Base-by-base conservation (phyloP, 768 basidiomycete species). In the Auricularia heimuer region DNA sequence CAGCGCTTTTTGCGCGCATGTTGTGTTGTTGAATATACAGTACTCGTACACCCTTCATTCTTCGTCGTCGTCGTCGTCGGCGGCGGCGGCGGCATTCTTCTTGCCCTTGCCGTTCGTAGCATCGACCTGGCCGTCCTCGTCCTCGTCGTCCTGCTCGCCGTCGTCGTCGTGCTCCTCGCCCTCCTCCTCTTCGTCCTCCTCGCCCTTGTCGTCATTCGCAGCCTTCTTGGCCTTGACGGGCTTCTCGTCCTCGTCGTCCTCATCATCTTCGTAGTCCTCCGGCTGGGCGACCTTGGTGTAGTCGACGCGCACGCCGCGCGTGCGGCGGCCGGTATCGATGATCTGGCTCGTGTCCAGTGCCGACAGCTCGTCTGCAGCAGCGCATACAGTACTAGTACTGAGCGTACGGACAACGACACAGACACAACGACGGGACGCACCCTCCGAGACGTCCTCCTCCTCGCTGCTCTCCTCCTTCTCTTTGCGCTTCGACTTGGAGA, bases 101-200 rank as follows among this genome's bases (percentile, higher is more conserved):
- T 7, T 14, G 39, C 8, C 39, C 39, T 42, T 42, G 39, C 39
- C 39, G 39, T 42, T 42, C 4, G 39, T 7, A 2, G 39, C 7
- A 14, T 7, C 65, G n/a, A 70, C 73, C 67, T 72, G 73, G 63
- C 68, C 70, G 24, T 68, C 72, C 4, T 71, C 72, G 1, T 65
- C 70, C 12, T 68, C 71, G 11, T 69, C 69, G 69, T 68, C 70
- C 68, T 69, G 70, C 69, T 76, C 80, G 66, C 76, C 80, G 54
- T 80, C 81, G 16, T 73, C 78, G 62, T 74, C 75, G 64, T 80
- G 79, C 67, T 73, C 73, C 65, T 79, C 78, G 51, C 67, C 69
- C 65, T 76, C 75, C 69, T 77, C 74, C 60, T 76, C 74, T 21
- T 14, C 60, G 3, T 65, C 61, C 18, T 62, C 37, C 44, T 63